Evolutionary conservation across 2,329 filamentous ascomycete species (phyloP).

Genomic region (Aspergillus alliaceus): DNA sequence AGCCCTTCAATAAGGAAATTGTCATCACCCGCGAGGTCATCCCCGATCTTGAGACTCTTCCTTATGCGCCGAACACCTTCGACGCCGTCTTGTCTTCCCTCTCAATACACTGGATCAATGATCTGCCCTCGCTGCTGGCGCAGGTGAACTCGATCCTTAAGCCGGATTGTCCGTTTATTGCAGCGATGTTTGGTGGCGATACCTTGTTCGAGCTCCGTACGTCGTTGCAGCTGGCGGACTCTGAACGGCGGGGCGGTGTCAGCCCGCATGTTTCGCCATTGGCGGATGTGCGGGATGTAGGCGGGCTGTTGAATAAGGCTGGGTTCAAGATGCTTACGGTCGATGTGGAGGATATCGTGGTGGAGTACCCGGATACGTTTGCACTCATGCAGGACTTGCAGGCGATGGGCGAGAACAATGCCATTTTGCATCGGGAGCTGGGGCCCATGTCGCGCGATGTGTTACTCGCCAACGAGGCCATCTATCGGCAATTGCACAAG

Average conservation of each 20-base stretch:
- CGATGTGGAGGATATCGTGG: conserved; percentile 94
- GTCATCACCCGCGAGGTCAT: conserved; percentile 73
- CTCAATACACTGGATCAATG: conserved; percentile 96
- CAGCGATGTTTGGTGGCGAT: conserved; percentile 95
- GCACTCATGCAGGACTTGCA: conserved; percentile 91
- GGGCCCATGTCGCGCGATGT: conserved; percentile 78
- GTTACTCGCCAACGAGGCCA: conserved; percentile 79
- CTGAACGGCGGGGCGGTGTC: conserved; percentile 87
- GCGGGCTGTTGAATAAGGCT: conserved; percentile 78
- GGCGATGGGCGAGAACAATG: conserved; percentile 94
- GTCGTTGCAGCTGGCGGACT: conserved; percentile 86
- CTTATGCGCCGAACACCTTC: conserved; percentile 74
- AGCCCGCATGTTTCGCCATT: conserved; percentile 87
- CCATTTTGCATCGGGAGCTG: conserved; percentile 79
- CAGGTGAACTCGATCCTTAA: conserved; percentile 87
- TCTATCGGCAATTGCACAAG: conserved; percentile 84
- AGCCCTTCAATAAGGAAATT: conserved; percentile 69
- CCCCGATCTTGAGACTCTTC: conserved; percentile 65
- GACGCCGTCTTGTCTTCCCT: conserved; percentile 88
- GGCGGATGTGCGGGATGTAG: conserved; percentile 88
- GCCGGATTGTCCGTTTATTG: conserved; percentile 87
- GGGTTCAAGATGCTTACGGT: conserved; percentile 96
- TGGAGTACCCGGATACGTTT: conserved; percentile 89
- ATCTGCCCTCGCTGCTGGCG: conserved; percentile 78
- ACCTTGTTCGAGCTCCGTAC: conserved; percentile 91